These are phyloP conservation scores for Aspergillus haitiensis DNA, from an alignment of 495 filamentous ascomycete species.

Conservation along the genomic window DNA sequence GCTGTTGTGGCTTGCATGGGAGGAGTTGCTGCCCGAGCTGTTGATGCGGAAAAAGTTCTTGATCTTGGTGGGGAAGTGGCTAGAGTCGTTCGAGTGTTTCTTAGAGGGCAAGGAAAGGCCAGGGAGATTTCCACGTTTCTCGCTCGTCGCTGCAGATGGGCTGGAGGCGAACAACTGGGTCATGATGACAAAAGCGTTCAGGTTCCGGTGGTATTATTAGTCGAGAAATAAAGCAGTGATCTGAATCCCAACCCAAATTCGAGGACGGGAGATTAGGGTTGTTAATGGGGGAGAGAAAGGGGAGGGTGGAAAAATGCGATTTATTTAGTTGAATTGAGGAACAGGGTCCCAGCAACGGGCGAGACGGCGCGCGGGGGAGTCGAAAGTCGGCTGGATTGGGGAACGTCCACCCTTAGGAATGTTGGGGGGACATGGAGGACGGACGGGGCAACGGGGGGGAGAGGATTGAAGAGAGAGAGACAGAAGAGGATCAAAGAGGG, in stretches of 20 bases:
- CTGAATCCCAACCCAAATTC: not conserved
- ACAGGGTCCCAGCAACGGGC: conserved; percentile 18
- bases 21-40: conserved; percentile 58
- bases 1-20: conserved; percentile 36
- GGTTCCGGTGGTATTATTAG: not conserved
- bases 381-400: conserved; percentile 20
- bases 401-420: conserved; percentile 32
- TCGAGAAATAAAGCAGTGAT: too few relatives aligned
- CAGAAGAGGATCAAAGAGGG: conserved; percentile 5
- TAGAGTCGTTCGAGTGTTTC: conserved; percentile 51
- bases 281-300: not conserved
- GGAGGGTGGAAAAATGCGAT: conserved; percentile 1
- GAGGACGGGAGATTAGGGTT: not conserved
- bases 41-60: conserved; percentile 99
- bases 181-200: conserved; percentile 30
- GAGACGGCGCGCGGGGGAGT: conserved; percentile 18
- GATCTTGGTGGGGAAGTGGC: conserved; percentile 82
- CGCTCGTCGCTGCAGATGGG: conserved; percentile 43
- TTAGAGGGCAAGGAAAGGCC: conserved; percentile 48
- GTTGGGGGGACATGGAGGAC: conserved; percentile 23
- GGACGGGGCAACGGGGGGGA: conserved; percentile 17
- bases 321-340: not conserved
- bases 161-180: conserved; percentile 50
- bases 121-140: conserved; percentile 50
- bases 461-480: conserved; percentile 4